These are phyloP conservation scores for Komagataella kurtzmanii DNA, from an alignment of 805 yeast species.

Conservation along the genomic window DNA sequence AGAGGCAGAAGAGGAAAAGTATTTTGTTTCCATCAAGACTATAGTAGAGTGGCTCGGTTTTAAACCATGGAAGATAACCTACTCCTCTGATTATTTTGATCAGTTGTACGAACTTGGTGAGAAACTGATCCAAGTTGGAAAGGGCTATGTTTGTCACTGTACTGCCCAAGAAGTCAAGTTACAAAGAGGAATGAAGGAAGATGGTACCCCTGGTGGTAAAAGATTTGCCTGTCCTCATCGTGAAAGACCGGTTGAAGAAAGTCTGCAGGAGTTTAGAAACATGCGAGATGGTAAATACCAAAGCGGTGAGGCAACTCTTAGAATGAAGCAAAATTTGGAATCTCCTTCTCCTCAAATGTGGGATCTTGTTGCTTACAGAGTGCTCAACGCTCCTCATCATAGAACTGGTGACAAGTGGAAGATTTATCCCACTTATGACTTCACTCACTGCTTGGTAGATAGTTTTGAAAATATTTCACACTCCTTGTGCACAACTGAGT, in stretches of 20 bases:
- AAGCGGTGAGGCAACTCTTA: slow-evolving; percentile 86
- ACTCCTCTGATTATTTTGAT: slow-evolving; percentile 93
- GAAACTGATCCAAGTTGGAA: slow-evolving; percentile 50
- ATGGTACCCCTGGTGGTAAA: slow-evolving; percentile 90
- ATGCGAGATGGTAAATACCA: slow-evolving; percentile 85
- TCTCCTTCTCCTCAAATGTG: slow-evolving; percentile 99
- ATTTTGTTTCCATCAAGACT: slow-evolving; percentile 69
- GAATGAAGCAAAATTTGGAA: slow-evolving; percentile 89
- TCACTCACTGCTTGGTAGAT: slow-evolving; percentile 98
- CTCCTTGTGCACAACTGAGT: slow-evolving; percentile 93
- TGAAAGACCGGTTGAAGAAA: slow-evolving; percentile 54
- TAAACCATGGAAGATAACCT: slow-evolving; percentile 85
- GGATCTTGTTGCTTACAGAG: slow-evolving; percentile 97
- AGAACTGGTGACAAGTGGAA: slow-evolving; percentile 97
- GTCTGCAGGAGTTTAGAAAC: slow-evolving; percentile 66
- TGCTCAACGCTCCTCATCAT: slow-evolving; percentile 83
- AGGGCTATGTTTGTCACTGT: slow-evolving; percentile 89
- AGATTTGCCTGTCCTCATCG: slow-evolving; percentile 78
- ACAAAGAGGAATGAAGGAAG: slow-evolving; percentile 82
- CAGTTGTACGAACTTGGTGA: slow-evolving; percentile 82
- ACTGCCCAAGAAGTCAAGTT: slow-evolving; percentile 82
- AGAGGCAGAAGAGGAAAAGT: slow-evolving; percentile 93
- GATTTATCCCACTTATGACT: slow-evolving; percentile 96
- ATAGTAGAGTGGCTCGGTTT: slow-evolving; percentile 94
- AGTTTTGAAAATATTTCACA: slow-evolving; percentile 93